These are phyloP conservation scores for Sungouiella thailandica DNA, from an alignment of 805 yeast species.

Conservation along the genomic window DNA sequence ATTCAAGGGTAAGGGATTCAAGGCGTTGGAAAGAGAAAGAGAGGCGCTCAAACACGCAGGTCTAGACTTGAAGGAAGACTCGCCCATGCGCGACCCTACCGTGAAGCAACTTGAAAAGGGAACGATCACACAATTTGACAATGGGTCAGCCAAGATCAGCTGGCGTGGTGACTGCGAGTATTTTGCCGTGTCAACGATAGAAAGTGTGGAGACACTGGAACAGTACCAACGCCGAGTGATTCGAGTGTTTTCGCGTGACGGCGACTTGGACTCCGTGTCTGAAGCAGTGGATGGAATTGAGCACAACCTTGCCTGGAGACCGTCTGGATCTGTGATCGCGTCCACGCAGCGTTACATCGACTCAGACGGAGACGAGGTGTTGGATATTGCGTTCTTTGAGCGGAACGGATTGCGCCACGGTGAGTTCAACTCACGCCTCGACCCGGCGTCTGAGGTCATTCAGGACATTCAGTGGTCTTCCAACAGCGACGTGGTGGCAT, in stretches of 20 bases:
- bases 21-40: conserved; percentile 62
- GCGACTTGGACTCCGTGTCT: conserved; percentile 71
- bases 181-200: conserved; percentile 65
- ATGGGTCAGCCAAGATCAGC: conserved; percentile 46
- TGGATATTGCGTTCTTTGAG: conserved; percentile 76
- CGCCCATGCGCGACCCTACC: conserved; percentile 78
- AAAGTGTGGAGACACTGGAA: conserved; percentile 40
- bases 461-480: conserved; percentile 69
- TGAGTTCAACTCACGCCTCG: conserved; percentile 66
- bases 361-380: conserved; percentile 43
- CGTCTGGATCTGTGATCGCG: conserved; percentile 84
- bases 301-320: conserved; percentile 76
- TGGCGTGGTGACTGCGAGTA: conserved; percentile 97
- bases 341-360: conserved; percentile 64
- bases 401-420: conserved; percentile 91
- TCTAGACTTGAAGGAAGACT: conserved; percentile 53
- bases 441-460: conserved; percentile 43
- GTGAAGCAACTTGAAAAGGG: conserved; percentile 73
- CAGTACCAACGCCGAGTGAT: conserved; percentile 61
- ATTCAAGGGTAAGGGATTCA: conserved; percentile 90
- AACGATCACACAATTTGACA: conserved; percentile 51
- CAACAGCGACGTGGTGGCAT: conserved; percentile 71
- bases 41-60: conserved; percentile 59
- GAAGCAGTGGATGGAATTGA: conserved; percentile 87
- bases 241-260: conserved; percentile 78